phyloP scores from a whole-genome alignment of 129 eudicot genomes.

The Helichrysum umbraculigerum region DNA sequence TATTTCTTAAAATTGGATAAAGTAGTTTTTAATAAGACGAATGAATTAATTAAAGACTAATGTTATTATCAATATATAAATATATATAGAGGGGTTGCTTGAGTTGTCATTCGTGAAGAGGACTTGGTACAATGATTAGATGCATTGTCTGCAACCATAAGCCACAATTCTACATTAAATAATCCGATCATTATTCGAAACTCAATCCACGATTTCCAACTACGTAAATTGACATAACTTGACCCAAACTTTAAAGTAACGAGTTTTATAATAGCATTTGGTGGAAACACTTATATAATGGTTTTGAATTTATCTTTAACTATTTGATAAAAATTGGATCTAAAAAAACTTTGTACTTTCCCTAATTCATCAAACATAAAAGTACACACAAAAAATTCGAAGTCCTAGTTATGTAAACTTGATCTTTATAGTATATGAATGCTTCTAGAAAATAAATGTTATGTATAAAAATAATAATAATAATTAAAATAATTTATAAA shows the following conservation, averaged over 20 bases:
- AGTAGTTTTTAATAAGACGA: neutral
- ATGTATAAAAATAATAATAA: too few species aligned
- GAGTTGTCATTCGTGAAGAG: conserved; percentile 10
- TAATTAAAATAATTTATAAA: too few species aligned
- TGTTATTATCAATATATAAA: neutral
- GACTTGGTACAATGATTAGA: conserved; percentile 21
- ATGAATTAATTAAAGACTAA: neutral
- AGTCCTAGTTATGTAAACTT: too few species aligned
- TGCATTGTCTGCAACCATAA: conserved; percentile 5
- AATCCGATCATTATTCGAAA: neutral
- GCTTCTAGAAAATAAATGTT: too few species aligned
- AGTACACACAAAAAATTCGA: too few species aligned
- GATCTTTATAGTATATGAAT: too few species aligned
- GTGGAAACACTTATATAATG: too few species aligned
- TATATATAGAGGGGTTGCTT: neutral
- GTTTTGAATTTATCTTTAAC: too few species aligned
- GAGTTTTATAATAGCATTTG: neutral
- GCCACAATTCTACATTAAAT: neutral
- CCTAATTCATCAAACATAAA: too few species aligned
- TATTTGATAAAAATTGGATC: too few species aligned
- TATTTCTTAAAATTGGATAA: too few species aligned
- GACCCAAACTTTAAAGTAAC: neutral
- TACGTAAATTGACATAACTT: neutral
- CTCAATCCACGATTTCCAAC: neutral
- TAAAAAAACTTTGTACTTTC: too few species aligned